These are phyloP conservation scores for Podila epigama DNA, from an alignment of 192 early-diverging fungal species.

Conservation along the genomic window DNA sequence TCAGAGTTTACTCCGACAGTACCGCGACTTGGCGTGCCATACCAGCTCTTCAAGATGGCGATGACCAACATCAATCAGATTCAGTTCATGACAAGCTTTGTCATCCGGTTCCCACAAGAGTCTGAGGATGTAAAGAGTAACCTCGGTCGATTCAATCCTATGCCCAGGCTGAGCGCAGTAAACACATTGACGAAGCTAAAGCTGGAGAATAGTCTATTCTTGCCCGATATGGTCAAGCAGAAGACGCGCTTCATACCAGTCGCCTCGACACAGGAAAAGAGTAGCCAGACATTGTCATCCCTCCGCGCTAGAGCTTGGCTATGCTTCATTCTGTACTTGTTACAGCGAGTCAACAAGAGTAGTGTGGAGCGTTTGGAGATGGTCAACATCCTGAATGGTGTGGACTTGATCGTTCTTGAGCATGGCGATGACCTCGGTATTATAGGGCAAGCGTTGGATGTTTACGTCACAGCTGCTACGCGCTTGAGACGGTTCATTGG, in stretches of 20 bases:
- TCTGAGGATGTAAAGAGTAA: constrained; percentile 58
- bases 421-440: constrained; percentile 59
- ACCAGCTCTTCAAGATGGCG: constrained; percentile 53
- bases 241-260: neutral
- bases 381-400: constrained; percentile 54
- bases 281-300: constrained; percentile 37
- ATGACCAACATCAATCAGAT: constrained; percentile 63
- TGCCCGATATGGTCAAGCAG: constrained; percentile 48
- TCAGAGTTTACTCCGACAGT: constrained; percentile 28
- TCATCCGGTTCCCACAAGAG: constrained; percentile 58
- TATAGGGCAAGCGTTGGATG: constrained; percentile 55
- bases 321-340: constrained; percentile 56
- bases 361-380: constrained; percentile 59
- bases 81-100: constrained; percentile 62
- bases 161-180: constrained; percentile 10
- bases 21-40: constrained; percentile 49
- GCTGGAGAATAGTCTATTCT: constrained; percentile 30
- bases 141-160: constrained; percentile 52
- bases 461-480: constrained; percentile 56
- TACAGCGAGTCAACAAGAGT: constrained; percentile 58
- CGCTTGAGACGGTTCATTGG: constrained; percentile 60
- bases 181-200: constrained; percentile 6
- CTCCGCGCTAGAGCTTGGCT: constrained; percentile 62
- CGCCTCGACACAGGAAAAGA: neutral
- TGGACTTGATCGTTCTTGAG: constrained; percentile 57